phyloP scores from a whole-genome alignment of 768 basidiomycete species.

The Mycena chlorophos region DNA sequence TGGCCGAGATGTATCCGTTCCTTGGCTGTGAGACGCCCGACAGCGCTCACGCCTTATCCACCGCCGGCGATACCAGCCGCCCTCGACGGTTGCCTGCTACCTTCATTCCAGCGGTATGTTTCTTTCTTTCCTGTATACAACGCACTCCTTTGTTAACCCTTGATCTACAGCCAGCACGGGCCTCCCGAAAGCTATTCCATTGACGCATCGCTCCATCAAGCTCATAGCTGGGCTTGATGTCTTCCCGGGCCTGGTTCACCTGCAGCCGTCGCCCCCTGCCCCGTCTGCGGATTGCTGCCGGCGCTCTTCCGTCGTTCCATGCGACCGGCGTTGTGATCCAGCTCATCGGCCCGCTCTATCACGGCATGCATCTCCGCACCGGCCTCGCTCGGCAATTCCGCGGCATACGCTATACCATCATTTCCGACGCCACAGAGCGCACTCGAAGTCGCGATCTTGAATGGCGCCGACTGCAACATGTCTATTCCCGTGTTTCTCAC shows the following conservation, averaged over 20 bases:
- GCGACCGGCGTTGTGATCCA: slow-evolving; percentile 32
- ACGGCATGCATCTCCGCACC: slow-evolving; percentile 35
- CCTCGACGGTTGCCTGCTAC: slow-evolving; percentile 32
- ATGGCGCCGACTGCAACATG: slow-evolving; percentile 28
- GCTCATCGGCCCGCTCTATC: slow-evolving; percentile 31
- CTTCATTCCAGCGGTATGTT: slow-evolving; percentile 36
- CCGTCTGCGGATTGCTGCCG: neutral
- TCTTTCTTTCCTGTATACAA: neutral
- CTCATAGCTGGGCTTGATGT: neutral
- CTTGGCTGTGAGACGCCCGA: slow-evolving; percentile 29
- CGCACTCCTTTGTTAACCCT: neutral
- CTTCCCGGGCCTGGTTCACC: neutral
- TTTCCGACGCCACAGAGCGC: slow-evolving; percentile 34
- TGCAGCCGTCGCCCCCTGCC: neutral
- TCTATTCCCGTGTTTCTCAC: slow-evolving; percentile 41
- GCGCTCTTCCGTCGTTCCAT: slow-evolving; percentile 42
- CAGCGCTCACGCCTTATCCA: slow-evolving; percentile 31
- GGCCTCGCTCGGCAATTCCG: slow-evolving; percentile 26
- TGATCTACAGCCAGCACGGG: slow-evolving; percentile 13
- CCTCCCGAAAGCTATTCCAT: slow-evolving; percentile 15
- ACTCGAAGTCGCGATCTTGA: slow-evolving; percentile 10
- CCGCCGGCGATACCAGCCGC: slow-evolving; percentile 1
- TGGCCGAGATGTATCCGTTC: slow-evolving; percentile 40
- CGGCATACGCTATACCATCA: slow-evolving; percentile 37
- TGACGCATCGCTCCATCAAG: slow-evolving; percentile 5